phyloP scores from a whole-genome alignment of 2,329 filamentous ascomycete genomes.

The Colletotrichum sp. region DNA sequence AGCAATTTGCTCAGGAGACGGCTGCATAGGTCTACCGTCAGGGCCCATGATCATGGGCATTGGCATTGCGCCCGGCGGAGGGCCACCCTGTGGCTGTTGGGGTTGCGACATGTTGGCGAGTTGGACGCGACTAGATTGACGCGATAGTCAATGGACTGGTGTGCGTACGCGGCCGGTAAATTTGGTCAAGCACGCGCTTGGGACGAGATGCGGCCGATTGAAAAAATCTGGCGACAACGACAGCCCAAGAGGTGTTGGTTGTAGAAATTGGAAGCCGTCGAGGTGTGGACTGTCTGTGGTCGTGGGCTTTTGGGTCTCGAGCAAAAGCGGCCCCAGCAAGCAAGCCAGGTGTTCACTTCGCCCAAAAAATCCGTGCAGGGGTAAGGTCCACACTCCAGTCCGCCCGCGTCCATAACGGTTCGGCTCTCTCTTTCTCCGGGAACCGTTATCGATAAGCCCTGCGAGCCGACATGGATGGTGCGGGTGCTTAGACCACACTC shows the following conservation, averaged over 20 bases:
- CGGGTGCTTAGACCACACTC: constrained; percentile 1
- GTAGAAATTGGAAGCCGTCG: not conserved
- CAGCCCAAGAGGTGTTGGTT: not conserved
- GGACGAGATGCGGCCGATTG: not conserved
- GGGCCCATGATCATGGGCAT: constrained; percentile 36
- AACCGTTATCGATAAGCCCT: constrained; percentile 18
- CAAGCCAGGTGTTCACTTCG: constrained; percentile 26
- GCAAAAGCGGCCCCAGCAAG: constrained; percentile 16
- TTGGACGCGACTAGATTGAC: not conserved
- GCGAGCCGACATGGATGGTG: not conserved
- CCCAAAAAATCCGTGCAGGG: constrained; percentile 17
- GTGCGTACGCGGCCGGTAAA: not conserved
- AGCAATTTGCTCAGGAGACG: constrained; percentile 81
- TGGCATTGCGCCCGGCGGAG: constrained; percentile 23
- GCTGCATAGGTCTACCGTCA: constrained; percentile 27
- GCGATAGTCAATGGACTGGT: not conserved
- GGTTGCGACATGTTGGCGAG: constrained; percentile 8
- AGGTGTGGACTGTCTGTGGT: not conserved
- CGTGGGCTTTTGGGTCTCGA: constrained; percentile 6
- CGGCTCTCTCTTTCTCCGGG: constrained; percentile 18
- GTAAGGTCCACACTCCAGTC: not conserved
- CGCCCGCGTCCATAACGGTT: not conserved
- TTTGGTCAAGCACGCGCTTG: not conserved
- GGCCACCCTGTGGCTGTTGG: not conserved
- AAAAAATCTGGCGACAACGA: not conserved